Evolutionary conservation across 768 basidiomycete genomes (phyloP).

Genomic region (Mycena kentingensis): DNA sequence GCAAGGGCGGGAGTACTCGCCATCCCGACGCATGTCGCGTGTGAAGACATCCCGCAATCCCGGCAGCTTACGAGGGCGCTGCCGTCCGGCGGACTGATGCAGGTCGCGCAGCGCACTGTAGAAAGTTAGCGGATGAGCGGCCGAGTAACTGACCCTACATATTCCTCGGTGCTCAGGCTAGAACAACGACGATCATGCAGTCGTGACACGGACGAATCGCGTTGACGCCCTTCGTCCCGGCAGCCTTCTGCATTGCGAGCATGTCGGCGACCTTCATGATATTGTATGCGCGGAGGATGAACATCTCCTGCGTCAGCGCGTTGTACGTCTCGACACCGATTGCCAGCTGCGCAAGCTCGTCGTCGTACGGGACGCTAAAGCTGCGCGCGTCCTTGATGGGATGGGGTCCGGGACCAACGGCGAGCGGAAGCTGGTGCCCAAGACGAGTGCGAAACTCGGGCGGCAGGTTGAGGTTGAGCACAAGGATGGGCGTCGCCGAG

Average conservation of each 20-base stretch:
- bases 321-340: neutral
- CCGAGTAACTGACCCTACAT: too few relatives aligned
- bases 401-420: neutral
- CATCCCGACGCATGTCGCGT: too few relatives aligned
- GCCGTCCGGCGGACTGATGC: too few relatives aligned
- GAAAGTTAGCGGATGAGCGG: too few relatives aligned
- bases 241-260: constrained; percentile 29
- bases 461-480: neutral
- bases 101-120: too few relatives aligned
- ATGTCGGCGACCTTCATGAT: constrained; percentile 36
- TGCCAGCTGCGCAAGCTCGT: constrained; percentile 1
- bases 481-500: neutral
- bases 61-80: too few relatives aligned
- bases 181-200: constrained; percentile 36
- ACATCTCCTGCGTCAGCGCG: neutral
- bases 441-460: neutral
- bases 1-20: too few relatives aligned
- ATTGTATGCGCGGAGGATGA: constrained; percentile 26
- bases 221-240: constrained; percentile 41
- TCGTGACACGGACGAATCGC: constrained; percentile 33
- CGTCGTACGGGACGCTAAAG: neutral
- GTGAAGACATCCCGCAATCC: too few relatives aligned
- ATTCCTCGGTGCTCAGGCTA: too few relatives aligned
- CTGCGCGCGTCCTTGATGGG: neutral
- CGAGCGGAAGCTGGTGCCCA: neutral